phyloP scores from a whole-genome alignment of 306 rosid species.

The Rosa lucieae region DNA sequence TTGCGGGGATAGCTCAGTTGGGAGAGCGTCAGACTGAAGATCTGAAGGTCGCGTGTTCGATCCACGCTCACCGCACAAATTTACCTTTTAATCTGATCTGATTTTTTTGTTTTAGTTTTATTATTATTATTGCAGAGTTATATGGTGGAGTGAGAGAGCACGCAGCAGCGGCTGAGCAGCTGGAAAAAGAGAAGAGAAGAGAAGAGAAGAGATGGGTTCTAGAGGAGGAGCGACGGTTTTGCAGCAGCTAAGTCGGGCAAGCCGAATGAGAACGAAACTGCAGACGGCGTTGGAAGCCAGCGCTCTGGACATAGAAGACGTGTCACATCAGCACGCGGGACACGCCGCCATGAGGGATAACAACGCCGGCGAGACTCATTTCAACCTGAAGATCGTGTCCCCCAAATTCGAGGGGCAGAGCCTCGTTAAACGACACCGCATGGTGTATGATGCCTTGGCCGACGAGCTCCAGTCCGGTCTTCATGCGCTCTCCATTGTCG shows the following conservation, averaged over 20 bases:
- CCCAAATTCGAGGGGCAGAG: conserved; percentile 65
- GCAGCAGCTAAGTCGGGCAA: conserved; percentile 52
- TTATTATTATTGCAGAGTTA: no score
- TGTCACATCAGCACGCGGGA: conserved; percentile 81
- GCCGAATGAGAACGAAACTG: conserved; percentile 60
- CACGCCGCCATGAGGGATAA: conserved; percentile 65
- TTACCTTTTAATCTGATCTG: neutral
- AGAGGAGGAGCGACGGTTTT: conserved; percentile 47
- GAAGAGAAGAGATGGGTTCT: conserved; percentile 42
- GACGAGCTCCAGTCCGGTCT: conserved; percentile 65
- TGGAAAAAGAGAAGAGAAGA: neutral
- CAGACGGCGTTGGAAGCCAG: conserved; percentile 71
- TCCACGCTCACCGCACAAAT: neutral
- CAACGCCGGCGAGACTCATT: conserved; percentile 62
- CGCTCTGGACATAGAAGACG: conserved; percentile 74
- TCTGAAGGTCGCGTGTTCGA: conserved; percentile 22
- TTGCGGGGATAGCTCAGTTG: conserved; percentile 28
- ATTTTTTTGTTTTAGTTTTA: neutral
- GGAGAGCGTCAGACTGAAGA: conserved; percentile 14
- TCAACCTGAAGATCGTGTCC: conserved; percentile 71
- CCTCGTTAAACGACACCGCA: conserved; percentile 65
- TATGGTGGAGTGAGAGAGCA: neutral
- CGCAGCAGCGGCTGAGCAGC: neutral
- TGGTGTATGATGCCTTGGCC: conserved; percentile 54
- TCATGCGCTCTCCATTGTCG: conserved; percentile 63